Evolutionary conservation across 2,329 filamentous ascomycete species (phyloP).

Genomic region (Metarhizium humberi): DNA sequence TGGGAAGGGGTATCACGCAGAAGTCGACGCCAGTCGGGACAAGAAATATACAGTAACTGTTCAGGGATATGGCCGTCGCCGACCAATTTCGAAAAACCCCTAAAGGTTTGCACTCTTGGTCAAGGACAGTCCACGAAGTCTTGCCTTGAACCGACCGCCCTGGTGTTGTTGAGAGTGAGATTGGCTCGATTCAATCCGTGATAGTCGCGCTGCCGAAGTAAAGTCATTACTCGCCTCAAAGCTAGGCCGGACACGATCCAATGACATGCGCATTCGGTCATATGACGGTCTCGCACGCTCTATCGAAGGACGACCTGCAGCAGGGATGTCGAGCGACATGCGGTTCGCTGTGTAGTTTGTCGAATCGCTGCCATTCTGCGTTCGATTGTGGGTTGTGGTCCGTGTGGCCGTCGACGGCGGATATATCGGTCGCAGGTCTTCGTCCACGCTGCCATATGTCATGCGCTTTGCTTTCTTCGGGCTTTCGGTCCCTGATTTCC

Average conservation of each 20-base stretch:
- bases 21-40: not conserved
- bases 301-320: constrained; percentile 42
- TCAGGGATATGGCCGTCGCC: constrained; percentile 2
- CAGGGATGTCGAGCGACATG: constrained; percentile 35
- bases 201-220: constrained; percentile 78
- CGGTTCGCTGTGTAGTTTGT: constrained; percentile 75
- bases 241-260: constrained; percentile 75
- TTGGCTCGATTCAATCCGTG: constrained; percentile 69
- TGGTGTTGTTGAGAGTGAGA: constrained; percentile 23
- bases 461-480: constrained; percentile 47
- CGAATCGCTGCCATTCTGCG: constrained; percentile 87
- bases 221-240: constrained; percentile 88
- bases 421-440: constrained; percentile 88
- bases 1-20: not conserved
- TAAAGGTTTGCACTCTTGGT: constrained; percentile 30
- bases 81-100: constrained; percentile 14
- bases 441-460: constrained; percentile 59
- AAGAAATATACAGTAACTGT: constrained; percentile 19
- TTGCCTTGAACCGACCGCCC: constrained; percentile 21
- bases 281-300: constrained; percentile 74
- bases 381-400: constrained; percentile 65
- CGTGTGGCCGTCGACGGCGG: constrained; percentile 79
- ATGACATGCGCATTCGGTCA: constrained; percentile 75
- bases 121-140: constrained; percentile 34
- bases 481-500: constrained; percentile 46